phyloP scores from a whole-genome alignment of 306 rosid genomes.

The Rosa chinensis region DNA sequence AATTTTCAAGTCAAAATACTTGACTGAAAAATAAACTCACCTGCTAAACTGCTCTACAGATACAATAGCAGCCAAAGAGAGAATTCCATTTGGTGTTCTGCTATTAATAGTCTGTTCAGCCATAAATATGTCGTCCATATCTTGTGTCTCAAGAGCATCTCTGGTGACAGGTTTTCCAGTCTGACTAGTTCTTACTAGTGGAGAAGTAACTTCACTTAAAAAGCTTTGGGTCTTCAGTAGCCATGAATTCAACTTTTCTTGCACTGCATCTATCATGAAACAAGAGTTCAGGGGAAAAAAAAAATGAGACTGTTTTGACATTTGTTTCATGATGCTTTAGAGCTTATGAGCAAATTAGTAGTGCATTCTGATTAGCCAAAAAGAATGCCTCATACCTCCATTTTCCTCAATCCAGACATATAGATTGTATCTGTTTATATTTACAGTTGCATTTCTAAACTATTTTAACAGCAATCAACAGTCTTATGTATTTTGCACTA shows the following conservation, averaged over 20 bases:
- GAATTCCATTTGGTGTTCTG: conserved; percentile 66
- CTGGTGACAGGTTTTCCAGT: conserved; percentile 49
- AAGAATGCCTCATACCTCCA: neutral
- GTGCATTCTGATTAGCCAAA: neutral
- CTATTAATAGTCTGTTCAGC: conserved; percentile 68
- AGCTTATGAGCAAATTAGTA: neutral
- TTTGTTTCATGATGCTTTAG: neutral
- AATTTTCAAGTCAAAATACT: conserved; percentile 4
- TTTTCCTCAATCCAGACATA: neutral
- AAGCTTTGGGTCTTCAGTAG: conserved; percentile 72
- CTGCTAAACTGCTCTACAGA: conserved; percentile 98
- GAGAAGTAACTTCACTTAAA: conserved; percentile 76
- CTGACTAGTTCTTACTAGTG: conserved; percentile 60
- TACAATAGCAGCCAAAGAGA: conserved; percentile 77
- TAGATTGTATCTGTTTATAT: neutral
- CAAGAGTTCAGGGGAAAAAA: neutral
- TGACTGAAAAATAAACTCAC: conserved; percentile 40
- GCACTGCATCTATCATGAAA: conserved; percentile 56
- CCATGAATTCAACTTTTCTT: conserved; percentile 66
- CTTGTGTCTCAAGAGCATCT: conserved; percentile 42
- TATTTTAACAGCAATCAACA: neutral
- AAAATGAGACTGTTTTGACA: neutral
- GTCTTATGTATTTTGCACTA: neutral
- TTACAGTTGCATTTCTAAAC: neutral
- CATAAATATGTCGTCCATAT: conserved; percentile 70